Evolutionary conservation across 257 asterid genomes (phyloP), one percentile per base, ranked within the genome.

Genomic region (Capsicum rhomboideum): DNA sequence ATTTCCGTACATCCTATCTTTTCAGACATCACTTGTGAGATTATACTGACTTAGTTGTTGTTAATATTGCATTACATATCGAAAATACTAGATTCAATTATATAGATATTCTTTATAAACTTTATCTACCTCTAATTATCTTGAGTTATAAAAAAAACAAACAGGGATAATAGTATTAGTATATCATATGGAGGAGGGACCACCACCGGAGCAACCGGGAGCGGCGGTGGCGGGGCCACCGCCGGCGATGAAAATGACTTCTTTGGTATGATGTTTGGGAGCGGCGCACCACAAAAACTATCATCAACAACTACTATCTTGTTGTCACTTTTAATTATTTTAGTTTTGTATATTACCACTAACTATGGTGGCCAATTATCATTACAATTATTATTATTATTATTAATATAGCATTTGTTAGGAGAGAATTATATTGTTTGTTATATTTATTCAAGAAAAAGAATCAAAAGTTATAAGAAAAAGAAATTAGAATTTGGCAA

Each of bases 201-300:
- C 49, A 87, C 91, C 63, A 80, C 90, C 81, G 86, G 86, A 26
- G 88, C 85, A 12, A 82, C 68, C 85, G 82, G 91, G 3, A 10
- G 80, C 50, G 83, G 88, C 10, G 91, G 88, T 83, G 84, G 79
- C 0, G 86, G 92, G 90, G 49, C 95, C 72, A 55, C 79, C 31
- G 50, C 85, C 40, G 86, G 85, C 34, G 83, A 85, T 0, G 89
- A 89, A 2, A 94, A 86, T 23, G 90, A 88, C 85, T 52, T 71
- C 74, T 92, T 84, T 59, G 92, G 95, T 23, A 93, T 93, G 99
- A 88, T 87, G 85, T 95, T 92, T 63, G 95, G 98, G 75, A 92
- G 84, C 88, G 88, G 83, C 78, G 89, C 94, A 64, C 87, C 92
- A 64, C 86, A 92, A 23, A 75, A 75, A 26, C 26, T 75, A 80